A percentile compares a stretch with the other conserved stretches of the same genome.
Conservation (phyloP, 805 yeast genomes). For the Kluyveromyces nonfermentans region DNA sequence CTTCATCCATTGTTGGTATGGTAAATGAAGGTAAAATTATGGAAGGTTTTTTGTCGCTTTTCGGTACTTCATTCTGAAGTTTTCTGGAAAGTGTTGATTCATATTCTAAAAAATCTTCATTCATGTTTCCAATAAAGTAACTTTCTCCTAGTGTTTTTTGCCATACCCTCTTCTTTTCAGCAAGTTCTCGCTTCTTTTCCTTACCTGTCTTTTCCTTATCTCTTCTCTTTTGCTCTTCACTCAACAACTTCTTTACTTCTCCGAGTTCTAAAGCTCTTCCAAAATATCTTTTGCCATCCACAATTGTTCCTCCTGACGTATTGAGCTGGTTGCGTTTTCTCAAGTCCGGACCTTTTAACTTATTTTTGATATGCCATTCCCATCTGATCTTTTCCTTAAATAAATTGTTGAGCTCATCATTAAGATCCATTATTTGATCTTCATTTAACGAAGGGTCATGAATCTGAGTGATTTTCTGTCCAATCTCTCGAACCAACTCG, state of each 20-base stretch:
- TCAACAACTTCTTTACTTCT: slow-evolving; percentile 48
- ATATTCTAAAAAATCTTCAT: not conserved
- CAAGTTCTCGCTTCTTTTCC: slow-evolving; percentile 13
- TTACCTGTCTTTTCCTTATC: slow-evolving; percentile 15
- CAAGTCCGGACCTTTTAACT: slow-evolving; percentile 66
- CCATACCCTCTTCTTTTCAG: slow-evolving; percentile 18
- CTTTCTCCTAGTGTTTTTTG: slow-evolving; percentile 23
- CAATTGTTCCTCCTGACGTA: slow-evolving; percentile 19
- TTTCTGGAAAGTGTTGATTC: not conserved
- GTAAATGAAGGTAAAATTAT: slow-evolving; percentile 3
- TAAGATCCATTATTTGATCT: slow-evolving; percentile 56
- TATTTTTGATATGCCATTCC: slow-evolving; percentile 60
- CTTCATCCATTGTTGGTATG: slow-evolving; percentile 31
- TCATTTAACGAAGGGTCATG: slow-evolving; percentile 55
- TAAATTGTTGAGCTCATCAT: slow-evolving; percentile 61
- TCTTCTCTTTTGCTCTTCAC: slow-evolving; percentile 24
- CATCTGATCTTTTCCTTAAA: slow-evolving; percentile 62
- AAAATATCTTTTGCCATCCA: slow-evolving; percentile 60
- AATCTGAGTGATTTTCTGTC: slow-evolving; percentile 48
- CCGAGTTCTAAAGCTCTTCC: slow-evolving; percentile 79
- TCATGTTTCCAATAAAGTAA: slow-evolving; percentile 31
- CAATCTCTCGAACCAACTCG: slow-evolving; percentile 54
- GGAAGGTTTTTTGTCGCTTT: not conserved
- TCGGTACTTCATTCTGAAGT: not conserved
- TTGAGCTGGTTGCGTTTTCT: slow-evolving; percentile 20